Evolutionary conservation across 176 grass and related monocot genomes (phyloP), one percentile per base, ranked within the genome.

Genomic region (Ensete glaucum): DNA sequence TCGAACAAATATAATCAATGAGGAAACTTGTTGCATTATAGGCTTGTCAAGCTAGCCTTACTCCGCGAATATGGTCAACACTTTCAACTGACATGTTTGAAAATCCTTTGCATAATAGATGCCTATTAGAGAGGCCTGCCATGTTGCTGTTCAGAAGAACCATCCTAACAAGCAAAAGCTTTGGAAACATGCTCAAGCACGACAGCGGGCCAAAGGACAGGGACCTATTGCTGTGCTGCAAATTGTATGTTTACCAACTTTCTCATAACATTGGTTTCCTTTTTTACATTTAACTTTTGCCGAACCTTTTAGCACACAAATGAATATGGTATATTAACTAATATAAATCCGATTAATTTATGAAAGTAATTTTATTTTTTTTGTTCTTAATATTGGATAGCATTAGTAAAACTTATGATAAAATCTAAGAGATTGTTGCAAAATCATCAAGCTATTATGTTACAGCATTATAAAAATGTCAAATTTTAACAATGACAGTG

Each of bases 111-210:
- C 22, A 27, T 71, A 2, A 51, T 54, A 98, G 94, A 93, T 98
- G 94, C 94, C 94, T 15, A 93, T 98, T 77, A 82, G 88, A 82
- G 94, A 98, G 76, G 94, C 94, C 19, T 98, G 94, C 67, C 94
- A 93, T 84, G 94, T 98, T 81, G 88, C 94, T 82, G 73, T 98
- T 80, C 94, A 98, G 78, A 98, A 86, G 83, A 98, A 82, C 1
- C 53, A 87, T 74, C 88, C 94, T 23, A 84, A 56, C 72, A 89
- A 78, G 72, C 90, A 98, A 76, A 98, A 93, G 78, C 84, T 91
- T 72, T 98, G 94, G 90, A 98, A 91, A 76, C 94, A 98, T 78
- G 78, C 88, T 78, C 90, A 91, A 69, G 94, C 90, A 75, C 90
- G 94, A 75, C 94, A 98, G 51, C 82, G 88, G 58, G 88, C 80